Evolutionary conservation across 2,329 filamentous ascomycete genomes (phyloP), one percentile per base, ranked within the genome.

Genomic region (Pseudogymnoascus sp.): DNA sequence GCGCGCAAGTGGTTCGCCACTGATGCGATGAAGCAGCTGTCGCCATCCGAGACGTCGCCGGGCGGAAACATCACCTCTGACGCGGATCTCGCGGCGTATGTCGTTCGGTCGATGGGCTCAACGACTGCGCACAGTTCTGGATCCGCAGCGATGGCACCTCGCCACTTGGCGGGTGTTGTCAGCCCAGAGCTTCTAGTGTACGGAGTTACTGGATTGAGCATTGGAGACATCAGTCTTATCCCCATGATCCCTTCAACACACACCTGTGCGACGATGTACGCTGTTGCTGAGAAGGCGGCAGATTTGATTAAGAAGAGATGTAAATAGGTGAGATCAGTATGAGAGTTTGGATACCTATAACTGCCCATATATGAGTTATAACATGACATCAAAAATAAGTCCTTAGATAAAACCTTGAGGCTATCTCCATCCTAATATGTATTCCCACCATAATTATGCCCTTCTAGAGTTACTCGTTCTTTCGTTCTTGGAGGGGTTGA

Each of bases 71-170:
- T 71, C 6, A 67, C 66, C 10, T 66, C 63, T n/a, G 69, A 72
- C 67, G 67, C 67, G 6, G 68, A 68, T 5, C 57, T 73, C 8
- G 64, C 60, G 8, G 66, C 67, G 26, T 72, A 67, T 62, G 62
- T 73, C 40, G 72, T 69, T 63, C 47, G 67, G 29, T 69, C 54
- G 40, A 68, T 78, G 8, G 57, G 26, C 72, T 75, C 65, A 75
- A 68, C 75, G 1, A 75, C 76, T 63, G 77, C 77, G 66, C 77
- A 80, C 70, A 73, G 5, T 36, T 57, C 51, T 18, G 77, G 67
- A 6, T 64, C 65, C 5, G 63, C 59, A 40, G 60, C 65, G n/a
- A 68, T 66, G 65, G 60, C 57, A 6, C 64, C 66, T 1, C 57
- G 61, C 37, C 59, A 66, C 21, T 14, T 63, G 34, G 67, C 66